A percentile compares a stretch with the other conserved stretches of the same genome.
Conservation (phyloP, 2,329 filamentous ascomycete genomes). For the Xylaria digitata region DNA sequence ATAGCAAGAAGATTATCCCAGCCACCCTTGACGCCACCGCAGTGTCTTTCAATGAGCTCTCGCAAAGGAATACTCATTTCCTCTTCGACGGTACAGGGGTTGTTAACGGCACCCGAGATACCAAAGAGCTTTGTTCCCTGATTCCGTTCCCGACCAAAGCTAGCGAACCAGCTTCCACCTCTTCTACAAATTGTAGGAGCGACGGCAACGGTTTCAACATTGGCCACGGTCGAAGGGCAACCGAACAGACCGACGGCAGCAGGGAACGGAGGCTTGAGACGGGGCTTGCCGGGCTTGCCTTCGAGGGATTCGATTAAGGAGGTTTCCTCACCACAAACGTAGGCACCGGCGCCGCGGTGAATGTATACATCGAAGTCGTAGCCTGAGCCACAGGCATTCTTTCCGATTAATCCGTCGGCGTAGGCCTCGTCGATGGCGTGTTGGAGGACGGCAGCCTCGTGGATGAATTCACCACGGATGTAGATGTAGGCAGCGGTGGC, state of each 20-base stretch:
- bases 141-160: slow-evolving; percentile 95
- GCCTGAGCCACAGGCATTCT: slow-evolving; percentile 96
- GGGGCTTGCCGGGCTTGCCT: slow-evolving; percentile 98
- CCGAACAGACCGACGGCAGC: slow-evolving; percentile 97
- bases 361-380: slow-evolving; percentile 98
- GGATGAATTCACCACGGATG: slow-evolving; percentile 97
- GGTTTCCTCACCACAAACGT: slow-evolving; percentile 98
- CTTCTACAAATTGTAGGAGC: slow-evolving; percentile 95
- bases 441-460: slow-evolving; percentile 94
- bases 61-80: slow-evolving; percentile 98
- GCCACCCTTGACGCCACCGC: slow-evolving; percentile 92
- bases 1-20: slow-evolving; percentile 98
- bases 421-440: slow-evolving; percentile 98
- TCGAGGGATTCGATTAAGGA: slow-evolving; percentile 98
- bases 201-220: slow-evolving; percentile 96
- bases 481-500: slow-evolving; percentile 99
- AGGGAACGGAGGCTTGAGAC: slow-evolving; percentile 98
- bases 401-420: slow-evolving; percentile 91
- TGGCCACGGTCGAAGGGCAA: slow-evolving; percentile 97
- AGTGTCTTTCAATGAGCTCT: slow-evolving; percentile 98
- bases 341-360: slow-evolving; percentile 96
- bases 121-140: slow-evolving; percentile 97
- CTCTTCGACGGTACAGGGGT: slow-evolving; percentile 97
- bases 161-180: slow-evolving; percentile 91
- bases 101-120: slow-evolving; percentile 99